A percentile compares a stretch with the other conserved stretches of the same genome.
Conservation (phyloP, 2,329 filamentous ascomycete genomes). For the Dendrostoma leiphaemia region DNA sequence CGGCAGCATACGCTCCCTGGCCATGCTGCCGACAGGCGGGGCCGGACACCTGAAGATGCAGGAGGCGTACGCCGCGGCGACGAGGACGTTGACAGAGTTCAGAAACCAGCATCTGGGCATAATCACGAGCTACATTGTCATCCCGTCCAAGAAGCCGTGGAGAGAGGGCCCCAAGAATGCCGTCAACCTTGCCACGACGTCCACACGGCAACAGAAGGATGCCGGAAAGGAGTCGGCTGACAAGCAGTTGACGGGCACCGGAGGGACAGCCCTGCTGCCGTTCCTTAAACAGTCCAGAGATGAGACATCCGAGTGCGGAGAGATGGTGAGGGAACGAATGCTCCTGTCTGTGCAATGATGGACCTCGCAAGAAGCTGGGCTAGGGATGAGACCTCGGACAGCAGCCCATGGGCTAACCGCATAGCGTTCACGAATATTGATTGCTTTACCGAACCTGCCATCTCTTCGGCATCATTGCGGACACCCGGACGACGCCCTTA, state of each 20-base stretch:
- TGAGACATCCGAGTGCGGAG: conserved; percentile 59
- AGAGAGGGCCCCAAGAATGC: conserved; percentile 27
- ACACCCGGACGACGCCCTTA: too few relatives aligned
- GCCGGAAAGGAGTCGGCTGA: conserved; percentile 23
- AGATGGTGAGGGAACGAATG: conserved; percentile 15
- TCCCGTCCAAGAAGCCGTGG: conserved; percentile 59
- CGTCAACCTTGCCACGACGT: conserved; percentile 13
- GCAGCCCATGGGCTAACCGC: too few relatives aligned
- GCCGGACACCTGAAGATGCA: conserved; percentile 44
- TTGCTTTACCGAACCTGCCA: too few relatives aligned
- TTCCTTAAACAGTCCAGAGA: conserved; percentile 88
- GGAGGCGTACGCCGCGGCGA: conserved; percentile 65
- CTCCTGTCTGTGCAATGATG: conserved; percentile 17
- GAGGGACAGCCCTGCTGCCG: conserved; percentile 81
- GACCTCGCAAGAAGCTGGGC: background rate
- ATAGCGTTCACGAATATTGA: too few relatives aligned
- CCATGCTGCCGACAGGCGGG: conserved; percentile 48
- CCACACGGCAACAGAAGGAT: conserved; percentile 15
- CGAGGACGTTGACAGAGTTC: conserved; percentile 72
- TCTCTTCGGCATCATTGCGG: too few relatives aligned
- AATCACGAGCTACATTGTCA: conserved; percentile 85
- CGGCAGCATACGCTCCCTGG: conserved; percentile 73
- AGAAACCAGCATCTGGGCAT: conserved; percentile 87
- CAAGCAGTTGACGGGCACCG: conserved; percentile 73
- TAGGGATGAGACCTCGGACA: background rate